These are phyloP conservation scores for Spergularia azorica DNA, from an alignment of 179 eudicot genomes.

Conservation along the genomic window DNA sequence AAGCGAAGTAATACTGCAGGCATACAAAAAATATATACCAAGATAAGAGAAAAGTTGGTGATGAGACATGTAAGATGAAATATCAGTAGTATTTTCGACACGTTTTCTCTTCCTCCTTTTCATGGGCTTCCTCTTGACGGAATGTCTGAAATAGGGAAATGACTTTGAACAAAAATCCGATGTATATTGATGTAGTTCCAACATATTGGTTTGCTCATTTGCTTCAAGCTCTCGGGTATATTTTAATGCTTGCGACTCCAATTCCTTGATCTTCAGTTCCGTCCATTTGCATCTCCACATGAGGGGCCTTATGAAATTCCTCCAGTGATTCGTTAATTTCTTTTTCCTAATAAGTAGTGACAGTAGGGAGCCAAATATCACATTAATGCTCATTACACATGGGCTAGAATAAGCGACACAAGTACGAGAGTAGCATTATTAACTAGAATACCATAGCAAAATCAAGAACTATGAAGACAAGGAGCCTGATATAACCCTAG, in stretches of 20 bases:
- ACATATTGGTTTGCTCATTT: constrained; percentile 45
- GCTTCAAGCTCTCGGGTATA: constrained; percentile 52
- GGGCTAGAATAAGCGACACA: background rate
- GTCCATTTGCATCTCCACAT: constrained; percentile 99
- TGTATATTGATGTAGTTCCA: constrained; percentile 43
- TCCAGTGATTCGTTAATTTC: constrained; percentile 74
- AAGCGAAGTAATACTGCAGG: background rate
- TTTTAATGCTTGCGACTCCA: constrained; percentile 64
- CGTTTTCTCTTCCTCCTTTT: constrained; percentile 71
- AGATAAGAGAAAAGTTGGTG: constrained; percentile 72
- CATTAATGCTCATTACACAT: background rate
- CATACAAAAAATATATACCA: constrained; percentile 39
- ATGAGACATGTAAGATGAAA: constrained; percentile 54
- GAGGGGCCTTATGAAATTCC: constrained; percentile 74
- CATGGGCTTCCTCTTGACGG: constrained; percentile 48
- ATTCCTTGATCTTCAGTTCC: constrained; percentile 70
- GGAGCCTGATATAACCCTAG: background rate
- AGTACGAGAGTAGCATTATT: background rate
- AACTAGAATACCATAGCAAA: background rate
- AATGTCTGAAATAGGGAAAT: constrained; percentile 43
- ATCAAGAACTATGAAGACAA: background rate
- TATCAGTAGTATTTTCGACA: constrained; percentile 58
- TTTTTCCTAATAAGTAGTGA: constrained; percentile 52
- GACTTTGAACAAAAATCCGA: constrained; percentile 57
- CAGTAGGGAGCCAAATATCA: constrained; percentile 9